Base-by-base conservation (phyloP, 768 basidiomycete species). In the Lactarius sanguifluus region DNA sequence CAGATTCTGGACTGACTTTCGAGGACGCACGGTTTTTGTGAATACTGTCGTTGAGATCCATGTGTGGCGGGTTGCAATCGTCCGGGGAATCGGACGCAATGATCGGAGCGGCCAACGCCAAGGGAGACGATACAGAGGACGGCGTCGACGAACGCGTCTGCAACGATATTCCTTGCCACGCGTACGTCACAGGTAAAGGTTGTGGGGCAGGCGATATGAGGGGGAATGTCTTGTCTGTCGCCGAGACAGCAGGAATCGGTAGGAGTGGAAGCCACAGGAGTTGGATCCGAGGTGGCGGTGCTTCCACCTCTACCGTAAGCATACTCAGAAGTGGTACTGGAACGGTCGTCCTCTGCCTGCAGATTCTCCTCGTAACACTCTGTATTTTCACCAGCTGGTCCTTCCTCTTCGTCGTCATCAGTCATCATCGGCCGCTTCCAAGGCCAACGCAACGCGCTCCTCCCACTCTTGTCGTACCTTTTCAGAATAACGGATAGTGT, bases 401-500 rank as follows among this genome's bases (percentile, higher is more conserved):
- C 76, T 50, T 74, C 77, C 4, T 77, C 79, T 13, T 79, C 79
- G 52, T 79, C 84, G 52, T 85, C 86, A 9, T 84, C 86, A 20
- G n/a, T 85, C 85, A 20, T 85, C 85, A 20, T 86, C 84, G 32
- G 81, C 78, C 40, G 79, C 79, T 4, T 83, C 83, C 40, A 96
- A 77, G 50, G 82, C 83, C 71, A 86, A 83, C 67, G 87, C 89
- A 16, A 97, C 89, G 71, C 86, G 87, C 73, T 92, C 90, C 77
- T 98, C 91, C 96, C 96, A 98, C 78, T 98, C 97, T 72, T 90
- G 90, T 80, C 96, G 88, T 36, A 97, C 92, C 79, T 96, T 96
- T 80, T 98, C 97, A 47, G 94, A 89, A 76, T 98, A 98, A 62
- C 92, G 83, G 71, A 99, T 95, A 23, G 95, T 98, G 74, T 96